These are phyloP conservation scores for Apiospora arundinis DNA, from an alignment of 2,329 filamentous ascomycete species.

Conservation along the genomic window DNA sequence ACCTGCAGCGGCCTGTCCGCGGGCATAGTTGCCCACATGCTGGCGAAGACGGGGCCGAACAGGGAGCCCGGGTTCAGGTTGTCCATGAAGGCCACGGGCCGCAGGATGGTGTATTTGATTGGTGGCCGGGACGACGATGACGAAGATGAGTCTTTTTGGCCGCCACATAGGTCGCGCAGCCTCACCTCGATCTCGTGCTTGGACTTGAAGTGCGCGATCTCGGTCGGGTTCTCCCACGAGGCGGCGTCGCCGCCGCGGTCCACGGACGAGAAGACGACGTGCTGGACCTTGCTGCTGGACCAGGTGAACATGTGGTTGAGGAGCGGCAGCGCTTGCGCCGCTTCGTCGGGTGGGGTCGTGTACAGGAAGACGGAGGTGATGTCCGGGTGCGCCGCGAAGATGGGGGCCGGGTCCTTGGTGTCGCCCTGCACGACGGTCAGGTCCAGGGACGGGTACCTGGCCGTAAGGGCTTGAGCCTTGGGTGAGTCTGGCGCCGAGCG, in stretches of 20 bases:
- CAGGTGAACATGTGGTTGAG: constrained; percentile 43
- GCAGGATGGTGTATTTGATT: constrained; percentile 48
- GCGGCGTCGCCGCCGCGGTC: constrained; percentile 65
- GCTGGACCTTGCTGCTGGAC: constrained; percentile 49
- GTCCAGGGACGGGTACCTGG: constrained; percentile 32
- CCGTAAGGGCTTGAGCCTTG: constrained; percentile 38
- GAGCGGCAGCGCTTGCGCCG: constrained; percentile 42
- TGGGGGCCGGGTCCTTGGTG: constrained; percentile 37
- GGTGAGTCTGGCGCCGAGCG: constrained; percentile 33
- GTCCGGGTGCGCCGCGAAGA: constrained; percentile 41
- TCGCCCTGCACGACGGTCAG: constrained; percentile 44
- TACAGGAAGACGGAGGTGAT: constrained; percentile 43
- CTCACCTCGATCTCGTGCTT: constrained; percentile 67
- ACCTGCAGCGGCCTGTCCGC: constrained; percentile 43
- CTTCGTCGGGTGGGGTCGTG: constrained; percentile 42
- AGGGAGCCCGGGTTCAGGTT: constrained; percentile 43
- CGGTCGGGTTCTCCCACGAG: constrained; percentile 55
- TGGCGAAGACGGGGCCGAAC: constrained; percentile 41
- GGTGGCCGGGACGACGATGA: too few relatives aligned
- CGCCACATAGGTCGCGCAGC: constrained; percentile 48
- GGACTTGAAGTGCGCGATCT: constrained; percentile 62
- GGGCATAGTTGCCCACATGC: constrained; percentile 40
- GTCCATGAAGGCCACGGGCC: constrained; percentile 49
- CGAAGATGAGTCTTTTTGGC: too few relatives aligned
- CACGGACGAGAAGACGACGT: constrained; percentile 68